A percentile compares a stretch with the other conserved stretches of the same genome.
Evolutionary conservation across 805 yeast species (phyloP).

Genomic region (Myxozyma nipponensis): DNA sequence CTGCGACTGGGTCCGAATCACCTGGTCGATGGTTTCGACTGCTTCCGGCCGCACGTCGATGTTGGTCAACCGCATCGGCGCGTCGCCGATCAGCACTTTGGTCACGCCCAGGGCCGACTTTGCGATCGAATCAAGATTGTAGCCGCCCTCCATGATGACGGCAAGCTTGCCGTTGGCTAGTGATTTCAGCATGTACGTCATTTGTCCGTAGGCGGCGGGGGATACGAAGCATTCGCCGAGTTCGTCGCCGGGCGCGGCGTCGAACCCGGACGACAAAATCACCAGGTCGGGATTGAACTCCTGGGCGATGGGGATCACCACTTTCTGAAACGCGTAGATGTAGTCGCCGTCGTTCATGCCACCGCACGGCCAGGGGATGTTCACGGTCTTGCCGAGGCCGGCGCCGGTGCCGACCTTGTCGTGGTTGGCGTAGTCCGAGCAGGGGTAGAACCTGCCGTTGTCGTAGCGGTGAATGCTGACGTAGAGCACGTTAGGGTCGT

Average conservation of each 20-base stretch:
- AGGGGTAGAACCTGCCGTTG: constrained; percentile 89
- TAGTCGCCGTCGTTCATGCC: constrained; percentile 97
- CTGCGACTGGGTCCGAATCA: constrained; percentile 70
- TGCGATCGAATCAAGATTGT: constrained; percentile 86
- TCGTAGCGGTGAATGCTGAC: constrained; percentile 91
- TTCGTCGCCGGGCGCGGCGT: constrained; percentile 97
- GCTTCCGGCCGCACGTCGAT: constrained; percentile 71
- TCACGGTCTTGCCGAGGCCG: constrained; percentile 77
- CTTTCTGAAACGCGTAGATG: constrained; percentile 79
- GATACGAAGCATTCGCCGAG: constrained; percentile 95
- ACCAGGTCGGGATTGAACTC: constrained; percentile 93
- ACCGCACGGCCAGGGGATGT: constrained; percentile 88
- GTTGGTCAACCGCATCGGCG: constrained; percentile 72
- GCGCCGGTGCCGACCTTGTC: constrained; percentile 78
- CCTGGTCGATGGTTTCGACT: constrained; percentile 75
- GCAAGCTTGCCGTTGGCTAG: constrained; percentile 85
- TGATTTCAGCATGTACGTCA: constrained; percentile 87
- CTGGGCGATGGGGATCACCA: constrained; percentile 80
- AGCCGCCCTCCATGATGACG: constrained; percentile 93
- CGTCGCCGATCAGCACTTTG: constrained; percentile 87
- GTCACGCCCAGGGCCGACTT: constrained; percentile 89
- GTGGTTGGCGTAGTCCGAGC: constrained; percentile 78
- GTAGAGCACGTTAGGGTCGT: constrained; percentile 87
- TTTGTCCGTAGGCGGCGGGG: constrained; percentile 93
- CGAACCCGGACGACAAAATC: constrained; percentile 92